These are phyloP conservation scores for Escovopsis sp. DNA, from an alignment of 2,329 filamentous ascomycete genomes.

Conservation along the genomic window DNA sequence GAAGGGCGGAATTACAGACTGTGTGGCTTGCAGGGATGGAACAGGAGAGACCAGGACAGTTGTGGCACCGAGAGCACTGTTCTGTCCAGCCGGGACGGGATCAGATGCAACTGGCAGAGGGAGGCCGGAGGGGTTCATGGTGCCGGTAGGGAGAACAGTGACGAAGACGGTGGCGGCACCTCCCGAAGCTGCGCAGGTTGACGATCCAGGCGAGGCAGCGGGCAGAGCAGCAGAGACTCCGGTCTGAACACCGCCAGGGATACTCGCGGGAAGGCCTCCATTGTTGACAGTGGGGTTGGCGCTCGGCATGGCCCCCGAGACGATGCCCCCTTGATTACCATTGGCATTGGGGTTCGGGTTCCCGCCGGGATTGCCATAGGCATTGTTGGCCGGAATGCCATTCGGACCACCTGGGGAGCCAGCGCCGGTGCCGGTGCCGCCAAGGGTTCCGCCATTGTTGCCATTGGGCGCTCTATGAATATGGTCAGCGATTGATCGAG, in stretches of 20 bases:
- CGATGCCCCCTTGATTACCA: not conserved
- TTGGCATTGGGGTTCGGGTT: constrained; percentile 2
- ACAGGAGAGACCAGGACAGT: constrained; percentile 14
- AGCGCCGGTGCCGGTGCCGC: constrained; percentile 2
- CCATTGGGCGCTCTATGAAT: constrained; percentile 7
- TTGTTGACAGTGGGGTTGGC: not conserved
- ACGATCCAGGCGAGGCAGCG: constrained; percentile 7
- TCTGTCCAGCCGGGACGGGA: constrained; percentile 9
- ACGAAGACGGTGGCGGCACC: constrained; percentile 33
- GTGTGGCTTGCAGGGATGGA: constrained; percentile 6
- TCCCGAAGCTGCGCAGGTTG: constrained; percentile 25
- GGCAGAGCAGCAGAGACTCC: constrained; percentile 6
- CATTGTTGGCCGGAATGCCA: constrained; percentile 2
- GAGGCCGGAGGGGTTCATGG: constrained; percentile 8
- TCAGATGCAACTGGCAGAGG: constrained; percentile 5
- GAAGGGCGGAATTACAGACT: constrained; percentile 14
- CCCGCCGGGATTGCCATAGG: not conserved
- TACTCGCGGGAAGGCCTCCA: constrained; percentile 1
- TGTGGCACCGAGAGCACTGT: constrained; percentile 12
- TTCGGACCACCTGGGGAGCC: constrained; percentile 2
- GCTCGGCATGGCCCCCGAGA: not conserved
- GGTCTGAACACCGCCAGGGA: constrained; percentile 3
- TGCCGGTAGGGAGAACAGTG: constrained; percentile 25
- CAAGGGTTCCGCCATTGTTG: constrained; percentile 2
- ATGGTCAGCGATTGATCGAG: constrained; percentile 3